A percentile compares a stretch with the other conserved stretches of the same genome.
phyloP scores from a whole-genome alignment of 2,329 filamentous ascomycete genomes.

The Pseudocercospora musae region DNA sequence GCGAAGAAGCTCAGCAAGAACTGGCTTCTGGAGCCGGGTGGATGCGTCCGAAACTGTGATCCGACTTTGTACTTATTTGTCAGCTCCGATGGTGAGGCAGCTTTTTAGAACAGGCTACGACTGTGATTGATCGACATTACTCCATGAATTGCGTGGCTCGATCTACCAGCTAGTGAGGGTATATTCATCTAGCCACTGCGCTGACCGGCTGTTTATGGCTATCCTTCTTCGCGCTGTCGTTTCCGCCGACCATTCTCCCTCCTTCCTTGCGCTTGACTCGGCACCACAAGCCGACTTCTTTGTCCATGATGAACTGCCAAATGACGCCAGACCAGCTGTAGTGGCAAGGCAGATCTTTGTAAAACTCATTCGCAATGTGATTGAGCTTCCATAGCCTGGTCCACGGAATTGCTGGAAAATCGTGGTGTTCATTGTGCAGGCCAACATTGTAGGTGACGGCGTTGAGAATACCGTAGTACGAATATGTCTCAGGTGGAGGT shows the following conservation, averaged over 20 bases:
- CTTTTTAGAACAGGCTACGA: no score
- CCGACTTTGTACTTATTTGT: neutral
- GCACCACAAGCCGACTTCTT: constrained; percentile 83
- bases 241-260: constrained; percentile 55
- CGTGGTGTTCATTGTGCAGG: constrained; percentile 97
- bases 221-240: neutral
- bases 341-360: constrained; percentile 80
- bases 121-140: neutral
- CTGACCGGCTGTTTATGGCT: constrained; percentile 17
- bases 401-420: constrained; percentile 97
- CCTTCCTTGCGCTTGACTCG: constrained; percentile 89
- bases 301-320: constrained; percentile 92
- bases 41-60: neutral
- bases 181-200: constrained; percentile 10
- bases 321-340: constrained; percentile 89
- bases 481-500: constrained; percentile 84
- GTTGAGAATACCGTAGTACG: constrained; percentile 93
- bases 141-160: neutral
- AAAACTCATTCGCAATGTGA: constrained; percentile 83
- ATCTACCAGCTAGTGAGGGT: neutral
- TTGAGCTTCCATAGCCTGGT: constrained; percentile 76
- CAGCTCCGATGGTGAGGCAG: neutral
- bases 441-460: constrained; percentile 95
- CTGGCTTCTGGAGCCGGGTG: neutral
- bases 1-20: neutral